phyloP scores from a whole-genome alignment of 345 rosid genomes.

The Citrus sinensis region DVS_A1.0 CM039168.1:19595001-19595500 shows the following conservation, averaged over 20 bases:
- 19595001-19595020: constrained; percentile 12
- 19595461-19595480: constrained; percentile 30
- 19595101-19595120: constrained; percentile 35
- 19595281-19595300: constrained; percentile 41
- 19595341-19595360: constrained; percentile 34
- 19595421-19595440: not conserved
- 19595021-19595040: constrained; percentile 27
- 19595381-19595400: constrained; percentile 38
- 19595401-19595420: constrained; percentile 32
- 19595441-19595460: constrained; percentile 32
- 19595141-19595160: constrained; percentile 41
- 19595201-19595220: constrained; percentile 17
- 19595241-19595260: constrained; percentile 68
- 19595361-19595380: constrained; percentile 55
- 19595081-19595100: constrained; percentile 23
- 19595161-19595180: constrained; percentile 58
- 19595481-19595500: constrained; percentile 55
- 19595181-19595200: constrained; percentile 49
- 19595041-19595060: constrained; percentile 28
- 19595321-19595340: constrained; percentile 43
- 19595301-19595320: constrained; percentile 43
- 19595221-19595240: constrained; percentile 41
- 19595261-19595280: constrained; percentile 53
- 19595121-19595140: constrained; percentile 42
- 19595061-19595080: constrained; percentile 39